A percentile compares a stretch with the other conserved stretches of the same genome.
These are phyloP conservation scores for Serpula lacrymans DNA, from an alignment of 768 basidiomycete genomes.

Conservation along the genomic window DNA sequence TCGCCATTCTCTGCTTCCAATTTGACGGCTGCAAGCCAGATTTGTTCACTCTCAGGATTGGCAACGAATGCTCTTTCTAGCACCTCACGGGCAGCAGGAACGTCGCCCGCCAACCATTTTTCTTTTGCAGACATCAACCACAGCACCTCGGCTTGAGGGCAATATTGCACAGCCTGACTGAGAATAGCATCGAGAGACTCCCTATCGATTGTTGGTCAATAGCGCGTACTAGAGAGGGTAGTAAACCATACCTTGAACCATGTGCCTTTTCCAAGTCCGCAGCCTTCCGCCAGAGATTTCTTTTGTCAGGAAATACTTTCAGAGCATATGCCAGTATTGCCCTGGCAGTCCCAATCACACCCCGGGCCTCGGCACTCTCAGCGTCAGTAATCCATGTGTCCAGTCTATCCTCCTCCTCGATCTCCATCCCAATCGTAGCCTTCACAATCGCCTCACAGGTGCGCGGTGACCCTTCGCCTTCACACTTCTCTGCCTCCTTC, in stretches of 20 bases:
- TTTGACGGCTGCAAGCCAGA: constrained; percentile 98
- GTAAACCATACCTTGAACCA: constrained; percentile 61
- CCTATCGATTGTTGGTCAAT: constrained; percentile 32
- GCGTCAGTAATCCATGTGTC: constrained; percentile 93
- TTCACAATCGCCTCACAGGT: constrained; percentile 96
- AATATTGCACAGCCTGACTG: constrained; percentile 79
- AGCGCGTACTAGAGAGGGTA: background rate
- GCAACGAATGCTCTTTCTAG: constrained; percentile 89
- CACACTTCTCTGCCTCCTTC: constrained; percentile 91
- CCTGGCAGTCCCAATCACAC: constrained; percentile 77
- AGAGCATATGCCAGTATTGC: constrained; percentile 90
- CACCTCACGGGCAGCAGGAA: constrained; percentile 85
- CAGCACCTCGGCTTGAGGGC: constrained; percentile 92
- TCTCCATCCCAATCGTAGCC: constrained; percentile 88
- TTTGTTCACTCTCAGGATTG: constrained; percentile 95
- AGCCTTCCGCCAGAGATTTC: constrained; percentile 84
- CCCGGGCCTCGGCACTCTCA: constrained; percentile 71
- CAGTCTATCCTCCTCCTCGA: constrained; percentile 91
- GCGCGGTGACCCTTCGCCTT: constrained; percentile 75
- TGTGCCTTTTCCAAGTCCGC: constrained; percentile 92
- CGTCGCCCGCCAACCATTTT: constrained; percentile 88
- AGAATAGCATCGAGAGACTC: constrained; percentile 83
- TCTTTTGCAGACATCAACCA: constrained; percentile 99
- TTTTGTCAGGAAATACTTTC: constrained; percentile 84
- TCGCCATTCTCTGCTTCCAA: constrained; percentile 96